Evolutionary conservation across 345 rosid species (phyloP).

Genomic region (Xanthoceras sorbifolium): DNA sequence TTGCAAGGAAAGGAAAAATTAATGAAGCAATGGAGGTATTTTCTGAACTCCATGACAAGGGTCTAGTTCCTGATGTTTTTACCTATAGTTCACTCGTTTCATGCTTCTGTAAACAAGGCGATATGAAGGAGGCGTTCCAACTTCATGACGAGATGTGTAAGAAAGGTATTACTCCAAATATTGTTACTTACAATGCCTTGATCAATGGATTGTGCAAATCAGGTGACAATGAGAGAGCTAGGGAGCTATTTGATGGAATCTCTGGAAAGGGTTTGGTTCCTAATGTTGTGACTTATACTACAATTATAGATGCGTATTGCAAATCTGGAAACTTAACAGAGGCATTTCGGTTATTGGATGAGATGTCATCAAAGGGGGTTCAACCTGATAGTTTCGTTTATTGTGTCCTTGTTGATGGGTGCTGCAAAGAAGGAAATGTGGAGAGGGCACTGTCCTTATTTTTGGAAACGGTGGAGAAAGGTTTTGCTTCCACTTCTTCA

Average conservation of each 20-base stretch:
- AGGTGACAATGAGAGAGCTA: slow-evolving; percentile 60
- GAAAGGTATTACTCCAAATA: slow-evolving; percentile 58
- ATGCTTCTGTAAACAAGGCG: slow-evolving; percentile 58
- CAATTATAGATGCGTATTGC: slow-evolving; percentile 74
- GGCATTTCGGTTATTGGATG: slow-evolving; percentile 63
- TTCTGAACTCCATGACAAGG: slow-evolving; percentile 56
- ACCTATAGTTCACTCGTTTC: slow-evolving; percentile 68
- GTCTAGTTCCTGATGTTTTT: slow-evolving; percentile 59
- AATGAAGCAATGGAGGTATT: slow-evolving; percentile 60
- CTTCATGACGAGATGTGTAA: slow-evolving; percentile 53
- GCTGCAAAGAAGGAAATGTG: slow-evolving; percentile 60
- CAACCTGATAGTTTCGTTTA: slow-evolving; percentile 65
- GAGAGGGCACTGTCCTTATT: slow-evolving; percentile 60
- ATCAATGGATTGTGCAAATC: slow-evolving; percentile 65
- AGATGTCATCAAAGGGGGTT: slow-evolving; percentile 61
- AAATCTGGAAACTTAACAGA: slow-evolving; percentile 57
- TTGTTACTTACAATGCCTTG: slow-evolving; percentile 61
- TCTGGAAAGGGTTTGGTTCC: slow-evolving; percentile 52
- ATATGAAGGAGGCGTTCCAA: slow-evolving; percentile 45
- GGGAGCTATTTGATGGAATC: slow-evolving; percentile 59
- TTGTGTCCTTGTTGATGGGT: slow-evolving; percentile 59
- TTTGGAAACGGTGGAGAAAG: slow-evolving; percentile 52
- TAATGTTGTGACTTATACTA: slow-evolving; percentile 60
- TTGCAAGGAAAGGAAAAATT: slow-evolving; percentile 56
- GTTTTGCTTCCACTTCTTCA: slow-evolving; percentile 47